Evolutionary conservation across 805 yeast species (phyloP), one percentile per base, ranked within the genome.

Genomic region (Blastobotrys americana): DNA sequence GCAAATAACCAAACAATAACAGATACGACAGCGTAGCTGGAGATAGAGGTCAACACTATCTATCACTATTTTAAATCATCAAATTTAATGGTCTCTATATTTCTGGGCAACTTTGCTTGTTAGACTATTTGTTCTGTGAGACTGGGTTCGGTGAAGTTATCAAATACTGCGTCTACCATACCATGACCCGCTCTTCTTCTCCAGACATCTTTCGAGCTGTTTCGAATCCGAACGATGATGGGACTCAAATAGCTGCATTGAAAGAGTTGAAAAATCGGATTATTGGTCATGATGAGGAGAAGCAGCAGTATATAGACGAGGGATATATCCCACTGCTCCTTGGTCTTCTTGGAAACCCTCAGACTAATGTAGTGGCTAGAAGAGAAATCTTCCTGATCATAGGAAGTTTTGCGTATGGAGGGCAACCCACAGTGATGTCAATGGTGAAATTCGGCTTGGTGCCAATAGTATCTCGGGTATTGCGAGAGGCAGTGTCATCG

Each of bases 281-380:
- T 23, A 62, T 62, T 33, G 67, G 67, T 20, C 67, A 62, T 41
- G 51, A 54, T 23, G 66, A 59, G 28, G 54, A 56, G 41, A 62
- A 62, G 45, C 49, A 50, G 17, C 44, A 40, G 18, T 55, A 52
- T 35, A 49, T 58, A 10, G 49, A 47, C 10, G 31, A 25, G 13
- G 31, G 31, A 25, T 16, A 51, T 55, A 4, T 46, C 37, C 4
- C 51, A 9, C 15, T 4, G 21, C 19, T 34, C 3, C 5, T 23
- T 15, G 9, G 18, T 16, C 33, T 34, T 8, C 39, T 31, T 13
- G 34, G n/a, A 6, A n/a, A 16, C 10, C 5, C 23, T 5, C 27
- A 20, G 6, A 15, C 13, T 16, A 17, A 13, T 23, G 19, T 10
- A 4, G 37, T 21, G 10, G 44, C 16, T 22, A 19, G 19, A 23